Evolutionary conservation across 2,329 filamentous ascomycete genomes (phyloP), one percentile per base, ranked within the genome.

Genomic region (Aspergillus hiratsukae): DNA sequence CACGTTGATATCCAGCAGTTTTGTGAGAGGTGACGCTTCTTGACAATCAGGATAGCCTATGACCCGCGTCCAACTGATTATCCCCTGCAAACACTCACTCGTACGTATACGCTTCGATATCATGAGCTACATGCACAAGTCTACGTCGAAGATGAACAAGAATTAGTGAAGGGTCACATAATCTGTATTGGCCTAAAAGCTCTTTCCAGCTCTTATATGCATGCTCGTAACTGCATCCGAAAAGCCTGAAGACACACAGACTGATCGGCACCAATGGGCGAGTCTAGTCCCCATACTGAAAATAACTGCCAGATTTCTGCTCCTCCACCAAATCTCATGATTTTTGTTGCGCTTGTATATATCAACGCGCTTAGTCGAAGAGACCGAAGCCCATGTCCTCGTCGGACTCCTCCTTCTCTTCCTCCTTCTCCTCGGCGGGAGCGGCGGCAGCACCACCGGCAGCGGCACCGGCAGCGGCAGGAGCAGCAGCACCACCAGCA

Each of bases 301-400:
- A 56, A 64, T 62, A 66, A 64, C 64, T 63, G 64, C 64, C 68
- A 71, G 68, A 46, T 46, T 46, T 27, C 69, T 66, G 60, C 75
- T 88, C 87, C 78, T 87, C 87, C 79, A 88, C 85, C 78, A 85
- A 87, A 81, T 87, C 81, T 79, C 81, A 71, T 61, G 61, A 35
- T 52, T 55, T 59, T 65, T 73, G 72, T 69, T 64, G 72, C 64
- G 65, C 66, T 60, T 55, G 56, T 40, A 49, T 25, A 55, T 53
- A 40, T 49, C 53, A 65, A 64, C 48, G 60, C 68, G 67, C 65
- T 77, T 78, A 80, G 79, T 87, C 85, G 82, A 87, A 87, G 60
- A 87, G 83, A 83, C 85, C 85, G 76, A 83, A 84, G 79, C 90
- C 82, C 90, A 93, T 87, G 75, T 87, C 85, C 70, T 87, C 84